Percentiles rank a stretch among this genome's conserved stretches.
These are phyloP conservation scores for Aspergillus haitiensis DNA, from an alignment of 495 filamentous ascomycete genomes.

Conservation along the genomic window DNA sequence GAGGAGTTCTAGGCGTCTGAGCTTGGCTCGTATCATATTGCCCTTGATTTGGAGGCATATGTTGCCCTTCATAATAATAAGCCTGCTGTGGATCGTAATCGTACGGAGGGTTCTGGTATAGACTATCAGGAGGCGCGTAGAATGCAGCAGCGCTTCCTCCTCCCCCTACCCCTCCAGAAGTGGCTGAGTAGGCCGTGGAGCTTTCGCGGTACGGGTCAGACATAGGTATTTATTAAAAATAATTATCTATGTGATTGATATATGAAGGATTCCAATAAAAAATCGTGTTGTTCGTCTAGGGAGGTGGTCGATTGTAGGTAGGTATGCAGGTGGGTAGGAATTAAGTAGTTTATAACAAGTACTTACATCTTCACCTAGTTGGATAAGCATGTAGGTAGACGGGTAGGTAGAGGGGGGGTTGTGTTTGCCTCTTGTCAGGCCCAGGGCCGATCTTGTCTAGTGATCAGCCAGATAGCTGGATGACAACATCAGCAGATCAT, in stretches of 20 bases:
- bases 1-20: constrained; percentile 13
- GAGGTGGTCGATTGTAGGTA: no score
- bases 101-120: constrained; percentile 22
- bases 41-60: constrained; percentile 5
- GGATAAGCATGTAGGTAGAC: no score
- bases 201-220: constrained; percentile 17
- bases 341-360: no score
- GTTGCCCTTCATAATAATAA: constrained; percentile 6
- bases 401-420: background rate
- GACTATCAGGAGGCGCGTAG: constrained; percentile 19
- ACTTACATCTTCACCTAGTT: no score
- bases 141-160: background rate
- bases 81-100: constrained; percentile 19
- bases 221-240: constrained; percentile 12
- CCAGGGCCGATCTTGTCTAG: constrained; percentile 2
- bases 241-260: background rate
- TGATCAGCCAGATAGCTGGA: constrained; percentile 2
- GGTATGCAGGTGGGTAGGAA: background rate
- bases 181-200: constrained; percentile 10
- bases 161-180: background rate
- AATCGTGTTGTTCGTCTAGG: no score
- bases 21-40: constrained; percentile 16
- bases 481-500: constrained; percentile 7
- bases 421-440: background rate
- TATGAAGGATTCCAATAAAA: background rate